phyloP scores from a whole-genome alignment of 208 protist species.

The Crithidia acanthocephali region DNA sequence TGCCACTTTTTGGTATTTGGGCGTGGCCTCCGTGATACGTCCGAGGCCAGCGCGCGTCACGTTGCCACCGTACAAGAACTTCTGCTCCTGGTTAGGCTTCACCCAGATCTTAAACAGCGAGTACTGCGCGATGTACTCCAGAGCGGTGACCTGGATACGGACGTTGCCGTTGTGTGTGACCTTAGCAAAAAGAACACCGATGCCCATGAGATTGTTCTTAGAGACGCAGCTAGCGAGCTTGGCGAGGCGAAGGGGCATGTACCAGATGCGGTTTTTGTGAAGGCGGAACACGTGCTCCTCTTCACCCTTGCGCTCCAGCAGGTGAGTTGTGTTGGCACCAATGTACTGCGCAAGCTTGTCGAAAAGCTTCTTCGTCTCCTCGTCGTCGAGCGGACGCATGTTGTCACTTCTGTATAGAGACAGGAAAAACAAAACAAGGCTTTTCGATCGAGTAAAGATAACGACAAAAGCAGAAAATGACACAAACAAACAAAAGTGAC shows the following conservation, averaged over 20 bases:
- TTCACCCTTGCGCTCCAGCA: conserved; percentile 79
- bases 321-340: conserved; percentile 85
- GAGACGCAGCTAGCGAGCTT: conserved; percentile 89
- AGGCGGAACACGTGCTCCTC: conserved; percentile 92
- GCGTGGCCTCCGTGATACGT: conserved; percentile 98
- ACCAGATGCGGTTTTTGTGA: conserved; percentile 93
- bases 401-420: conserved; percentile 6
- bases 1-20: conserved; percentile 97
- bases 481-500: background rate
- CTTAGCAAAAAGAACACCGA: conserved; percentile 91
- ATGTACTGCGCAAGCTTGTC: conserved; percentile 94
- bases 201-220: conserved; percentile 90
- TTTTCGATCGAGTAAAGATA: no score
- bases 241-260: conserved; percentile 84
- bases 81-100: conserved; percentile 98
- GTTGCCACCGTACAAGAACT: conserved; percentile 99
- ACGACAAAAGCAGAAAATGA: no score
- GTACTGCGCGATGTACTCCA: conserved; percentile 93
- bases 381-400: conserved; percentile 86
- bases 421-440: background rate
- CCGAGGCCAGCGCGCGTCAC: conserved; percentile 98
- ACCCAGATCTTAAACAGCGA: conserved; percentile 99
- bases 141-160: conserved; percentile 89
- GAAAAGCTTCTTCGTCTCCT: conserved; percentile 92
- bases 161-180: conserved; percentile 91